A percentile compares a stretch with the other conserved stretches of the same genome.
These are phyloP conservation scores for Talaromyces funiculosus DNA, from an alignment of 2,329 filamentous ascomycete species.

Conservation along the genomic window DNA sequence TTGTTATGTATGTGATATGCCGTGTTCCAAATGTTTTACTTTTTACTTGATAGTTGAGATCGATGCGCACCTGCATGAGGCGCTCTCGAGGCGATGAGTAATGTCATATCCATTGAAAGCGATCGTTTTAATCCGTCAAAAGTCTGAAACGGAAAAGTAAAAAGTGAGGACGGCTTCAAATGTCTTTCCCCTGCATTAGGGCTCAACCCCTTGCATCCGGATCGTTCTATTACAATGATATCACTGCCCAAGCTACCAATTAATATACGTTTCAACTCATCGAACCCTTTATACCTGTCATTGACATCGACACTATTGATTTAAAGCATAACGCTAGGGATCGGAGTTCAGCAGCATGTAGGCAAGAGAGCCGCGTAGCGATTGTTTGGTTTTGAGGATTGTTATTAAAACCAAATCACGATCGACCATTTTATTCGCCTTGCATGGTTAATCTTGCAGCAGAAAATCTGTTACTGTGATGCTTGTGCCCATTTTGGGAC, in stretches of 20 bases:
- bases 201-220: background rate
- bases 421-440: background rate
- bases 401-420: background rate
- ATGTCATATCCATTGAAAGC: background rate
- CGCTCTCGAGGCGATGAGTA: background rate
- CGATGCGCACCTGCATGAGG: background rate
- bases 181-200: constrained; percentile 1
- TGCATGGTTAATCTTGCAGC: background rate
- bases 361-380: background rate
- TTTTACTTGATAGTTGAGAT: background rate
- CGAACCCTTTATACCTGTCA: background rate
- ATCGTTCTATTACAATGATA: background rate
- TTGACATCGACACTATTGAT: background rate
- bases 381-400: background rate
- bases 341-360: background rate
- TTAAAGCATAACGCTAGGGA: background rate
- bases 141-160: background rate
- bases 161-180: background rate
- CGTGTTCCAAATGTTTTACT: background rate
- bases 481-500: background rate
- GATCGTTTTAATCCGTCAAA: background rate
- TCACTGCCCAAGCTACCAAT: background rate
- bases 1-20: background rate
- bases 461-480: background rate
- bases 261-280: background rate